A percentile compares a stretch with the other conserved stretches of the same genome.
Evolutionary conservation across 2,329 filamentous ascomycete species (phyloP).

Genomic region (Dactylellina cionopaga): DNA sequence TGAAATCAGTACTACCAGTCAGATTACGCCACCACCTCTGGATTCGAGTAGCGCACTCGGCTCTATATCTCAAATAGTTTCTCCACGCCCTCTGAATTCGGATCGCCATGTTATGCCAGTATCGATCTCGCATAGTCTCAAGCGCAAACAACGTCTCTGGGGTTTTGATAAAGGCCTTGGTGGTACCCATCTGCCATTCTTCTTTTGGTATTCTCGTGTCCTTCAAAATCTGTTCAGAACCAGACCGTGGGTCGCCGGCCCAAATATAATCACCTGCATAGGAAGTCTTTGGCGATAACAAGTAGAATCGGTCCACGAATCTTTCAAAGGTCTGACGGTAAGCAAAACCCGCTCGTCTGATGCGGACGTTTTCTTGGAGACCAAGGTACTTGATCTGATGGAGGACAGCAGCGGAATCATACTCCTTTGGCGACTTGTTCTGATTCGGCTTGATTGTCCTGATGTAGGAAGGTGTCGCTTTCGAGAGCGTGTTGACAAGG

Average conservation of each 20-base stretch:
- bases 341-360: constrained; percentile 97
- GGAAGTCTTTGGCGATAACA: constrained; percentile 82
- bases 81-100: constrained; percentile 98
- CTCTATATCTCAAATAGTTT: constrained; percentile 96
- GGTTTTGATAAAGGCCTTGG: constrained; percentile 98
- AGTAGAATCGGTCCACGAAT: constrained; percentile 96
- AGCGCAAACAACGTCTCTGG: constrained; percentile 96
- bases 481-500: constrained; percentile 97
- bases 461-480: constrained; percentile 98
- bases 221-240: constrained; percentile 88
- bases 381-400: constrained; percentile 96
- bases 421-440: constrained; percentile 95
- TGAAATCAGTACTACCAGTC: constrained; percentile 86
- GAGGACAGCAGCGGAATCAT: constrained; percentile 97
- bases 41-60: constrained; percentile 86
- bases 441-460: constrained; percentile 99
- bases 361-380: constrained; percentile 97
- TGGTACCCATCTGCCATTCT: constrained; percentile 97
- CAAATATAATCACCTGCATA: constrained; percentile 74
- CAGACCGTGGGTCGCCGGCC: constrained; percentile 80
- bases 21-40: constrained; percentile 94
- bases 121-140: constrained; percentile 96
- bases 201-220: constrained; percentile 77
- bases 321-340: constrained; percentile 99
- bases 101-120: constrained; percentile 82